phyloP scores from a whole-genome alignment of 2,329 filamentous ascomycete species.

The Apiospora malaysiana region DNA sequence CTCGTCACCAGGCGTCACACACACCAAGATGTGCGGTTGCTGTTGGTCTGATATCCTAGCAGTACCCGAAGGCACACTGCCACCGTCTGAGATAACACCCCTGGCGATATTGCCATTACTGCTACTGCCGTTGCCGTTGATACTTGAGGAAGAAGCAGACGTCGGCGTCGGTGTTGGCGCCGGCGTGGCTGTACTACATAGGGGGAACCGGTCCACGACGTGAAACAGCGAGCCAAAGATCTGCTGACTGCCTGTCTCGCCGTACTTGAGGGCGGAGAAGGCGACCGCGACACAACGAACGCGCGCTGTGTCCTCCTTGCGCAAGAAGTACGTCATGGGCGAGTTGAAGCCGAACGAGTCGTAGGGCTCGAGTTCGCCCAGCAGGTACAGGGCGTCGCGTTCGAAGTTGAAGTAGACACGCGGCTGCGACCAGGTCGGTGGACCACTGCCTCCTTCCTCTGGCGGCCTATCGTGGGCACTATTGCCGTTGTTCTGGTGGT shows the following conservation, averaged over 20 bases:
- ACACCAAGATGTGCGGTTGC: slow-evolving; percentile 43
- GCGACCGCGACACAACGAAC: slow-evolving; percentile 51
- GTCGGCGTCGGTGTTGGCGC: slow-evolving; percentile 17
- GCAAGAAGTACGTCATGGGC: slow-evolving; percentile 56
- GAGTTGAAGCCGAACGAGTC: slow-evolving; percentile 53
- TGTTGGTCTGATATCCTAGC: not conserved
- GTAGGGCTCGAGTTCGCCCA: slow-evolving; percentile 55
- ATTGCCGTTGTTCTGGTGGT: not conserved
- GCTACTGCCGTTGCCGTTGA: slow-evolving; percentile 2
- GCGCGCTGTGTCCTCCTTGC: slow-evolving; percentile 47
- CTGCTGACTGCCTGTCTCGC: slow-evolving; percentile 48
- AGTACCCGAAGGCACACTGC: not conserved
- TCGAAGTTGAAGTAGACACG: slow-evolving; percentile 55
- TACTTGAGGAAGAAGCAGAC: not conserved
- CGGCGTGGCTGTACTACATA: not conserved
- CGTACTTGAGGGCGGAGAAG: slow-evolving; percentile 51
- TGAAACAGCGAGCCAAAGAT: slow-evolving; percentile 56
- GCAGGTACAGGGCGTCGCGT: slow-evolving; percentile 52
- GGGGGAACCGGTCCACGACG: slow-evolving; percentile 50
- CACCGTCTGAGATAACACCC: slow-evolving; percentile 27
- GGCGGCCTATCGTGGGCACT: not conserved
- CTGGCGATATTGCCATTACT: not conserved
- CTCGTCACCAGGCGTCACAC: slow-evolving; percentile 47
- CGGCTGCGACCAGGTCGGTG: slow-evolving; percentile 42
- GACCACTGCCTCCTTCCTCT: not conserved